Conservation (phyloP, 495 filamentous ascomycete genomes). For the Xylaria telfairii region DNA sequence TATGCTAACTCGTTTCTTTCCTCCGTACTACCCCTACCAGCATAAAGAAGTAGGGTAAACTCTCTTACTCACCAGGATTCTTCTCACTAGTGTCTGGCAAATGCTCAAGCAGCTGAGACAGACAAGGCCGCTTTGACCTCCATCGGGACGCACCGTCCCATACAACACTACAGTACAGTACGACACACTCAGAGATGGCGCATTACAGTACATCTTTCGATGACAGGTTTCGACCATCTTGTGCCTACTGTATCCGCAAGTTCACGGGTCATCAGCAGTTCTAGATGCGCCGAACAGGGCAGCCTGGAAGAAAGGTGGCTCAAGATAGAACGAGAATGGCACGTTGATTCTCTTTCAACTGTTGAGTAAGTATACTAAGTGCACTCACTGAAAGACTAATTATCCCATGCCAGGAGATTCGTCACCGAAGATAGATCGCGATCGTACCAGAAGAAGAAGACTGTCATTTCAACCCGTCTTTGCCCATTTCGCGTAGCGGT, state of each 20-base stretch:
- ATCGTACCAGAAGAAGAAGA: not conserved
- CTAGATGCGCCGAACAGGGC: not conserved
- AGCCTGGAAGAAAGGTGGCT: not conserved
- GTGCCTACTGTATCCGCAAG: not conserved
- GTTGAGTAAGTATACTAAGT: not conserved
- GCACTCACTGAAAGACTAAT: not conserved
- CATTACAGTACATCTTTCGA: not conserved
- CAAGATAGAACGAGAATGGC: not conserved
- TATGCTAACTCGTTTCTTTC: not conserved
- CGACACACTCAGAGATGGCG: not conserved
- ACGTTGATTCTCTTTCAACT: not conserved
- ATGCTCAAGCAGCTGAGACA: not conserved
- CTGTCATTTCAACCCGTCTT: not conserved
- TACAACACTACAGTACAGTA: not conserved
- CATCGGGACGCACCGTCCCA: slow-evolving; percentile 11
- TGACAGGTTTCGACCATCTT: not conserved
- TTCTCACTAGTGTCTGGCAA: not conserved
- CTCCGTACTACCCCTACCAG: not conserved
- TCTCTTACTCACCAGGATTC: slow-evolving; percentile 5
- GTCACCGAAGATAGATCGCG: not conserved
- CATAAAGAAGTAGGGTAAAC: not conserved
- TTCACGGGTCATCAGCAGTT: not conserved
- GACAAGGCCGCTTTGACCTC: not conserved
- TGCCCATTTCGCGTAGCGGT: not conserved
- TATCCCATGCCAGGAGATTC: not conserved